Conservation (phyloP, 1,139 yeast species). For the Meyerozyma carpophila region DNA sequence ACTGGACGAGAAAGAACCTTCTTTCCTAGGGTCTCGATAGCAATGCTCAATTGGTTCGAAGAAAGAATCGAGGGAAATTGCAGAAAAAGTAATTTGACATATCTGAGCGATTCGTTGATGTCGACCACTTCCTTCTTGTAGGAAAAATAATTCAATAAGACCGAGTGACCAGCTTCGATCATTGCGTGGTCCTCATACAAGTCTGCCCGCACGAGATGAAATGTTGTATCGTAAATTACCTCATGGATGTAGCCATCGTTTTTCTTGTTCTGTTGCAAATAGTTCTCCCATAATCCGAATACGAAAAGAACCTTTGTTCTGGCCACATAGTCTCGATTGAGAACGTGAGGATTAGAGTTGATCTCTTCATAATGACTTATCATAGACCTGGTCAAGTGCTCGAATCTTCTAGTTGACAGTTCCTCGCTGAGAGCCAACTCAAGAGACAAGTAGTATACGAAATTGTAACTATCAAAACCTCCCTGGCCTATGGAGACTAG, state of each 20-base stretch:
- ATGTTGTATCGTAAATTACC: conserved; percentile 39
- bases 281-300: conserved; percentile 55
- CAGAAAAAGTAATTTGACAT: conserved; percentile 25
- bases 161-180: conserved; percentile 66
- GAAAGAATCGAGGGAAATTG: conserved; percentile 60
- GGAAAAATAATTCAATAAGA: conserved; percentile 45
- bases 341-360: conserved; percentile 28
- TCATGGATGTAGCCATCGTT: conserved; percentile 21
- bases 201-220: conserved; percentile 33
- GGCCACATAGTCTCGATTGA: conserved; percentile 30
- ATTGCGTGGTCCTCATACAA: conserved; percentile 28
- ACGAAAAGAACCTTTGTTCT: conserved; percentile 51
- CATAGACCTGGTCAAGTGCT: conserved; percentile 33
- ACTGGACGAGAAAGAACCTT: conserved; percentile 43
- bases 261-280: conserved; percentile 31
- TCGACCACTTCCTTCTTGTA: conserved; percentile 15
- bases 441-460: conserved; percentile 49
- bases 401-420: conserved; percentile 22
- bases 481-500: conserved; percentile 60
- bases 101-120: conserved; percentile 27
- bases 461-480: conserved; percentile 66
- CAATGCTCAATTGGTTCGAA: conserved; percentile 52
- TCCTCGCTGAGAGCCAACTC: conserved; percentile 37
- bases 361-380: conserved; percentile 37
- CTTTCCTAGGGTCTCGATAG: conserved; percentile 53